Evolutionary conservation across 2,329 filamentous ascomycete genomes (phyloP).

Genomic region (Aplosporella prunicola): DNA sequence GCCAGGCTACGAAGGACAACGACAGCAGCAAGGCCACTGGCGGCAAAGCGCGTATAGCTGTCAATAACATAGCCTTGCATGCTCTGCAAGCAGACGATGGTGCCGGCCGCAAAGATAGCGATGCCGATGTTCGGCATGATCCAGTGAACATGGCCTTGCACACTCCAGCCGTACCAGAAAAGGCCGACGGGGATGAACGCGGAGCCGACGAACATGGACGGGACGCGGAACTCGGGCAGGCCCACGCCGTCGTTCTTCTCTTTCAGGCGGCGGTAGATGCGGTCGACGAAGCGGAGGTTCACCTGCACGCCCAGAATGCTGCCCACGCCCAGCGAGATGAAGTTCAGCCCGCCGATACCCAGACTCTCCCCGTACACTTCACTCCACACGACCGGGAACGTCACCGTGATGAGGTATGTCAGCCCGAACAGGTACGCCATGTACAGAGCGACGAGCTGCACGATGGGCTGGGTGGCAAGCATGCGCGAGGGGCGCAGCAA

Average conservation of each 20-base stretch:
- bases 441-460: slow-evolving; percentile 61
- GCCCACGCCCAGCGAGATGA: slow-evolving; percentile 59
- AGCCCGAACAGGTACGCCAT: slow-evolving; percentile 54
- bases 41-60: slow-evolving; percentile 38
- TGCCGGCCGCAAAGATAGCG: slow-evolving; percentile 44
- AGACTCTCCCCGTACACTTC: slow-evolving; percentile 43
- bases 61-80: slow-evolving; percentile 56
- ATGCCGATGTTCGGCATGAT: slow-evolving; percentile 53
- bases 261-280: slow-evolving; percentile 49
- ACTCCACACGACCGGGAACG: slow-evolving; percentile 47
- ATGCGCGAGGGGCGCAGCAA: slow-evolving; percentile 63
- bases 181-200: slow-evolving; percentile 46
- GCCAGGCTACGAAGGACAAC: slow-evolving; percentile 47
- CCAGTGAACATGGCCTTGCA: slow-evolving; percentile 45
- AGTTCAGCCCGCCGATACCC: slow-evolving; percentile 56
- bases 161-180: slow-evolving; percentile 51
- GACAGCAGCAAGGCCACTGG: slow-evolving; percentile 44
- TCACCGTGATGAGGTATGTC: slow-evolving; percentile 46
- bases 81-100: slow-evolving; percentile 49
- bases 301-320: slow-evolving; percentile 49
- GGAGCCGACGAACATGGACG: slow-evolving; percentile 46
- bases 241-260: slow-evolving; percentile 56
- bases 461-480: slow-evolving; percentile 62
- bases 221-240: slow-evolving; percentile 36
- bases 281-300: slow-evolving; percentile 56